phyloP scores from a whole-genome alignment of 345 rosid species.

The Lepidium sativum region DNA sequence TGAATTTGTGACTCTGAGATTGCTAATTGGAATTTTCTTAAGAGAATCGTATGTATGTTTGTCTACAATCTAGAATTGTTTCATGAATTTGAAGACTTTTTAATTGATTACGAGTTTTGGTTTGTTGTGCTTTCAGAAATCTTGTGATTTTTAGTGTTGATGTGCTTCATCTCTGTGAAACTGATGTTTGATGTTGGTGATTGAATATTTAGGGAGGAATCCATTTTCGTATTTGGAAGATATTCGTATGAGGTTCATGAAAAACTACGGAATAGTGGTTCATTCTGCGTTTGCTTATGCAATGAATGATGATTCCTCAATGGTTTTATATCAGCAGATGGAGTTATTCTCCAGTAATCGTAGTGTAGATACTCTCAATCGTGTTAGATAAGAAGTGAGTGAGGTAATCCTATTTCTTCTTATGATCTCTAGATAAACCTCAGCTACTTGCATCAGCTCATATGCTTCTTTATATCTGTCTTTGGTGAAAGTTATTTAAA shows the following conservation, averaged over 20 bases:
- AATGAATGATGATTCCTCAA: slow-evolving; percentile 95
- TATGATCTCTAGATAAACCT: neutral
- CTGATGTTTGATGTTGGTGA: neutral
- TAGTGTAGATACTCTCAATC: slow-evolving; percentile 78
- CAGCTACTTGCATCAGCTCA: neutral
- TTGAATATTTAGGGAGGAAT: slow-evolving; percentile 56
- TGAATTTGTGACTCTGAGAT: neutral
- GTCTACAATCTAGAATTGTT: neutral
- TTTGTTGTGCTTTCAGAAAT: neutral
- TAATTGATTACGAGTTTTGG: neutral
- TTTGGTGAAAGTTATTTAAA: neutral
- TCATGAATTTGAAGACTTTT: too few relatives aligned
- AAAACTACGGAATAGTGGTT: slow-evolving; percentile 84
- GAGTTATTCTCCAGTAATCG: slow-evolving; percentile 94
- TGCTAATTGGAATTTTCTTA: neutral
- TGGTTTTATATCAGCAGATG: slow-evolving; percentile 99
- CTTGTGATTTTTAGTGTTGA: neutral
- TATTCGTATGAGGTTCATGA: slow-evolving; percentile 93
- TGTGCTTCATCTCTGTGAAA: neutral
- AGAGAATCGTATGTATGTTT: neutral
- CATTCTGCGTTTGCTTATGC: slow-evolving; percentile 85
- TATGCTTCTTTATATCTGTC: neutral
- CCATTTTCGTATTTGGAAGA: slow-evolving; percentile 98
- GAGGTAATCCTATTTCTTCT: slow-evolving; percentile 47
- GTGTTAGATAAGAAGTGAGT: slow-evolving; percentile 88